Conservation (phyloP, 169 alveolate genomes). For the Besnoitia besnoiti region DNA sequence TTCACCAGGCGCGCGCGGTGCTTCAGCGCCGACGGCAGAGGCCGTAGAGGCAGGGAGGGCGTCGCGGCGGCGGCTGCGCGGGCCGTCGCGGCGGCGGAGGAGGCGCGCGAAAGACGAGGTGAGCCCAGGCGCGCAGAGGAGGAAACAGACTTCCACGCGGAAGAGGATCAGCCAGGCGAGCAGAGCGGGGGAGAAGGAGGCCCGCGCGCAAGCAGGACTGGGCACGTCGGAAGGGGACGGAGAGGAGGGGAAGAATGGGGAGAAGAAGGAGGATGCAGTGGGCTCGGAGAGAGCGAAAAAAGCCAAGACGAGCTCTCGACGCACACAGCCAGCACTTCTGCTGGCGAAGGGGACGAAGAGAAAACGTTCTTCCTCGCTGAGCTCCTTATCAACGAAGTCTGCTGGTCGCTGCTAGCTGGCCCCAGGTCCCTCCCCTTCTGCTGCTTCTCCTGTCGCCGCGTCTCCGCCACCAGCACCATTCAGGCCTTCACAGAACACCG, state of each 20-base stretch:
- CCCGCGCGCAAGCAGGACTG: neutral
- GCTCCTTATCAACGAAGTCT: constrained; percentile 1
- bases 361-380: neutral
- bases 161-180: neutral
- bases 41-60: neutral
- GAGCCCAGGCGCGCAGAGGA: neutral
- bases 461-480: constrained; percentile 5
- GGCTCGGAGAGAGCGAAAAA: neutral
- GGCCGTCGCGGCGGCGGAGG: constrained; percentile 21
- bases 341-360: neutral
- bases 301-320: neutral
- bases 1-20: neutral
- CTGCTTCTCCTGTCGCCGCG: constrained; percentile 33
- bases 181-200: neutral
- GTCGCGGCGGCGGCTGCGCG: constrained; percentile 24
- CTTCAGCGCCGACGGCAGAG: constrained; percentile 10
- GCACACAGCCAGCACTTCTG: neutral
- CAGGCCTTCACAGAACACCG: neutral
- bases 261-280: neutral
- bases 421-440: constrained; percentile 1
- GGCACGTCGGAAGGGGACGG: neutral
- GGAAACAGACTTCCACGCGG: neutral
- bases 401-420: constrained; percentile 20
- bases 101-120: neutral
- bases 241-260: neutral